These are phyloP conservation scores for Mycocentrospora acerina DNA, from an alignment of 2,329 filamentous ascomycete species.

Conservation along the genomic window DNA sequence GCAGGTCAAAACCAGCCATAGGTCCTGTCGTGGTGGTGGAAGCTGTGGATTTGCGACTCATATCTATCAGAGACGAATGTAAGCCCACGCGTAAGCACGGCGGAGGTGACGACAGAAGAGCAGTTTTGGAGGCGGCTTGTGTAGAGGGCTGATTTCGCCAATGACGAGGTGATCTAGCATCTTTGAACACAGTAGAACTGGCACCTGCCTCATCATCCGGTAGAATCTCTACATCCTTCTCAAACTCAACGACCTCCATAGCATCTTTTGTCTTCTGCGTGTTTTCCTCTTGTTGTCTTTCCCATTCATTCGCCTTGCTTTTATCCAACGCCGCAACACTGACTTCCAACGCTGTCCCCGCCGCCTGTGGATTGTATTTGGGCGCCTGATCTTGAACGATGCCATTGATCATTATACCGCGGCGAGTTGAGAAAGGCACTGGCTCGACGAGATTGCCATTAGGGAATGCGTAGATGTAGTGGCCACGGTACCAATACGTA, in stretches of 20 bases:
- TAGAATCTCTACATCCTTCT: neutral
- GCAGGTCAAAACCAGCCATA: neutral
- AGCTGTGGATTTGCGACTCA: neutral
- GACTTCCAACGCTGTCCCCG: constrained; percentile 6
- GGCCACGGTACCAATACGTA: constrained; percentile 35
- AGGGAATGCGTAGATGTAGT: constrained; percentile 26
- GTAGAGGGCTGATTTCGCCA: neutral
- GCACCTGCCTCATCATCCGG: no score
- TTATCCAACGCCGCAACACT: constrained; percentile 14
- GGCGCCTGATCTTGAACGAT: constrained; percentile 11
- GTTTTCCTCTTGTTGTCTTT: constrained; percentile 7
- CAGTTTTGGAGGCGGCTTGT: neutral
- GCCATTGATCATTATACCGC: constrained; percentile 18
- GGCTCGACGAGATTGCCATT: constrained; percentile 22
- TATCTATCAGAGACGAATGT: neutral
- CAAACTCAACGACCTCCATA: neutral
- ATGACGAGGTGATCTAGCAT: neutral
- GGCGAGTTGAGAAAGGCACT: constrained; percentile 18
- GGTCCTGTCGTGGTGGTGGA: neutral
- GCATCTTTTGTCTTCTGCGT: constrained; percentile 2
- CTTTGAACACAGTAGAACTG: no score
- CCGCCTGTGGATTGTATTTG: constrained; percentile 1
- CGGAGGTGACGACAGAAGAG: constrained; percentile 1
- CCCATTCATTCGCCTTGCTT: constrained; percentile 6
- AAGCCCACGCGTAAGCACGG: constrained; percentile 1